Evolutionary conservation across 2,329 filamentous ascomycete genomes (phyloP), one percentile per base, ranked within the genome.

Genomic region (Xylaria sp.): DNA sequence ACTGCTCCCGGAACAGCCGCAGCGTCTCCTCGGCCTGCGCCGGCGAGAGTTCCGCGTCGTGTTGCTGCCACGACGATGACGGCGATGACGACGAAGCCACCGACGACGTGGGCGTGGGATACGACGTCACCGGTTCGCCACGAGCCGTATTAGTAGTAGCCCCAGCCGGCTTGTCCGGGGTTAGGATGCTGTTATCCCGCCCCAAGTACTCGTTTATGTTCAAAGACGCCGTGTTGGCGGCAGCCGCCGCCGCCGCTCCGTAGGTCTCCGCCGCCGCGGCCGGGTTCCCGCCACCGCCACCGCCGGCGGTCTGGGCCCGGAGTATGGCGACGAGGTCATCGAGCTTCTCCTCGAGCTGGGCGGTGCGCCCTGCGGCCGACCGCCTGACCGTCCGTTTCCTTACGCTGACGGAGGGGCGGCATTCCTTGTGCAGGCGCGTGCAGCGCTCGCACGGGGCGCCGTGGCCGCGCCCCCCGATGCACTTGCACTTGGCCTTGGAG

Each of bases 401-500:
- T 13, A 71, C 63, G n/a, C 71, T 68, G 17, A 63, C 60, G 7
- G 74, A 71, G 9, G 75, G 71, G 17, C 68, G 65, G 55, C 76
- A 78, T 43, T 72, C 65, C 56, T 73, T 74, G 19, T 69, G 69
- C 1, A 78, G 63, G 4, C 76, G 73, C 44, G 71, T 64, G 41
- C 76, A 79, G 51, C 76, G 74, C 46, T 75, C 72, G 52, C 72
- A 74, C 8, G 44, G 56, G 6, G 58, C 48, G 9, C 52, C 50
- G 8, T 52, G 38, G 21, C 39, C 45, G 8, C 42, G 61, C 2
- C 62, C 53, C 18, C 68, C 65, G 39, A 74, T 66, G 57, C 76
- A 78, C 65, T 75, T 76, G 65, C 76, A 76, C 51, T 78, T 78
- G 29, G 75, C 74, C 43, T 71, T 73, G 43, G 71, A 69, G 58